phyloP scores from a whole-genome alignment of 75 land plant genomes.

The Cryptomeria japonica region DNA sequence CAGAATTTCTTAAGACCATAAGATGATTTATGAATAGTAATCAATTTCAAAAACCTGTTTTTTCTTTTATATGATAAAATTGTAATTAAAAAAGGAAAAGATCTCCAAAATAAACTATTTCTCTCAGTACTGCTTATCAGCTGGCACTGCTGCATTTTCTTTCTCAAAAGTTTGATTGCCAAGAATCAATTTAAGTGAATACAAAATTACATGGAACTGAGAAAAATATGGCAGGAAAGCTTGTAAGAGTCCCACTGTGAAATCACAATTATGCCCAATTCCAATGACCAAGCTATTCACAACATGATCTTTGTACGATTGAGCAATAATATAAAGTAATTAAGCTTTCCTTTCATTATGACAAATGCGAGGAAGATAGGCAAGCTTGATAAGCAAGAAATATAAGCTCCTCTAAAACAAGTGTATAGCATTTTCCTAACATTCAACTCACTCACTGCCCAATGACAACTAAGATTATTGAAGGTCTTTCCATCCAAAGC shows the following conservation, averaged over 20 bases:
- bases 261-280: background rate
- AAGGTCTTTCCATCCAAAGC: background rate
- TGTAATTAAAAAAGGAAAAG: background rate
- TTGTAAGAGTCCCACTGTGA: background rate
- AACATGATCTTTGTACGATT: background rate
- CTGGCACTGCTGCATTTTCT: background rate
- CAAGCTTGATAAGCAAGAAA: background rate
- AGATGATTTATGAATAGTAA: background rate
- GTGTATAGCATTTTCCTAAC: background rate
- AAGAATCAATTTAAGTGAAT: background rate
- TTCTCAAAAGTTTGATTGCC: background rate
- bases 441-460: background rate
- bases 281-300: background rate
- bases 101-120: background rate
- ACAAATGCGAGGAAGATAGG: background rate
- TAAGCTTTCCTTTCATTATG: background rate
- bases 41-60: background rate
- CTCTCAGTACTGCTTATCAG: background rate
- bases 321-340: background rate
- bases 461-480: background rate
- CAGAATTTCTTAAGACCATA: background rate
- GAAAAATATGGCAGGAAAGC: background rate
- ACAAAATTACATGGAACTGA: background rate
- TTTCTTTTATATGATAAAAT: background rate
- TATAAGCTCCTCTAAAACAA: background rate